Percentiles rank a stretch among this genome's conserved stretches.
phyloP scores from a whole-genome alignment of 2,329 filamentous ascomycete genomes.

The Balansia obtecta region DNA sequence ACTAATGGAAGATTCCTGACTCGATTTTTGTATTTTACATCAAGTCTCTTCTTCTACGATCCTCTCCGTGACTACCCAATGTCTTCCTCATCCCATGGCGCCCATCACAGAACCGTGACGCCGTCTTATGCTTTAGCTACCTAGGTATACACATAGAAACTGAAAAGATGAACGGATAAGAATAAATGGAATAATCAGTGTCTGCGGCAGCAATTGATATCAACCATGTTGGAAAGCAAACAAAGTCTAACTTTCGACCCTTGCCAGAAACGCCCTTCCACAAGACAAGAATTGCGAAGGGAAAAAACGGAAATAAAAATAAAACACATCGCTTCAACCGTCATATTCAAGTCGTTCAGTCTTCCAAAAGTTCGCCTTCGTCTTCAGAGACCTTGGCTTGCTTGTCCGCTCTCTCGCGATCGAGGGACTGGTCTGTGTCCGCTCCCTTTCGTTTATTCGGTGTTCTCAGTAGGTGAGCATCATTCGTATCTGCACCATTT shows the following conservation, averaged over 20 bases:
- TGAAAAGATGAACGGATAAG: neutral
- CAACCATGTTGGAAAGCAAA: neutral
- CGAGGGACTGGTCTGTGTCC: conserved; percentile 19
- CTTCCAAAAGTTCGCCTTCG: conserved; percentile 34
- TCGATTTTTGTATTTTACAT: too few species aligned
- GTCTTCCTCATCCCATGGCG: neutral
- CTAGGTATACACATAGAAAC: neutral
- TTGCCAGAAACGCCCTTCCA: conserved; percentile 1
- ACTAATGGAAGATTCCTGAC: too few species aligned
- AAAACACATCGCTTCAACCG: neutral
- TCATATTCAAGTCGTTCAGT: conserved; percentile 8
- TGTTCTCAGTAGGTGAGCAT: conserved; percentile 14
- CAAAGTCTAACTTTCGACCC: neutral
- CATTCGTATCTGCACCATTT: conserved; percentile 25
- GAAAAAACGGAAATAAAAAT: neutral
- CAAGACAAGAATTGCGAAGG: neutral
- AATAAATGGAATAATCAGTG: neutral
- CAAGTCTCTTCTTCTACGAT: neutral
- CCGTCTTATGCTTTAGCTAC: conserved; percentile 2
- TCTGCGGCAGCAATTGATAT: neutral
- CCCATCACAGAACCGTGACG: conserved; percentile 1
- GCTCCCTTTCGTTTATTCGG: conserved; percentile 31
- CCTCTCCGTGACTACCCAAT: neutral
- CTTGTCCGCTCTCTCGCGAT: conserved; percentile 28
- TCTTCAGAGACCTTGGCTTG: conserved; percentile 33